These are phyloP conservation scores for Dovyalis caffra DNA, from an alignment of 345 rosid species.

Conservation along the genomic window DNA sequence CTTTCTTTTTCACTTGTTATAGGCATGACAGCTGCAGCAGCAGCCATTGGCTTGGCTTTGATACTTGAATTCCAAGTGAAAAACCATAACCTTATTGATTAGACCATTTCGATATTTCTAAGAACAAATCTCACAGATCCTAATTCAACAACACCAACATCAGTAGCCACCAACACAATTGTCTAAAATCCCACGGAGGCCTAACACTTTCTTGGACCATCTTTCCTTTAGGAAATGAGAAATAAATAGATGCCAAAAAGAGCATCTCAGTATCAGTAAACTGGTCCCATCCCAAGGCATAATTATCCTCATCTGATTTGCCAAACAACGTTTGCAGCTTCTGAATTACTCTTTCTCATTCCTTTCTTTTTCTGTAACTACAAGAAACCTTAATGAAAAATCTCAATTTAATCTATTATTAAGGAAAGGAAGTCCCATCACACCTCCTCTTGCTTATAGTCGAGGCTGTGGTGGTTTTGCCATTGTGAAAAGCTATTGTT, in stretches of 20 bases:
- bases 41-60: slow-evolving; percentile 34
- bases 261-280: slow-evolving; percentile 94
- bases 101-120: slow-evolving; percentile 61
- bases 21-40: slow-evolving; percentile 16
- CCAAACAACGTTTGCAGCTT: slow-evolving; percentile 78
- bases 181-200: slow-evolving; percentile 81
- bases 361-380: too few relatives aligned
- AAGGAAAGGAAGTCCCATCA: too few relatives aligned
- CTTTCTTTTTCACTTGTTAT: slow-evolving; percentile 40
- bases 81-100: slow-evolving; percentile 51
- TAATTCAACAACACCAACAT: slow-evolving; percentile 86
- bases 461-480: too few relatives aligned
- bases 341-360: slow-evolving; percentile 84
- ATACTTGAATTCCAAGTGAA: slow-evolving; percentile 36
- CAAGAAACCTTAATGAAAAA: too few relatives aligned
- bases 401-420: too few relatives aligned
- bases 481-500: too few relatives aligned
- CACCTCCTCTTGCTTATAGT: too few relatives aligned
- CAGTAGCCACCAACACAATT: slow-evolving; percentile 78
- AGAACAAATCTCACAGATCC: slow-evolving; percentile 82
- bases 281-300: slow-evolving; percentile 74
- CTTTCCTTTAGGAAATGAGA: slow-evolving; percentile 81
- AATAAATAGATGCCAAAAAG: slow-evolving; percentile 94
- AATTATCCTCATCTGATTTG: slow-evolving; percentile 84
- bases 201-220: slow-evolving; percentile 85